Conservation (phyloP, 257 asterid genomes). For the Paulownia fortunei region DNA sequence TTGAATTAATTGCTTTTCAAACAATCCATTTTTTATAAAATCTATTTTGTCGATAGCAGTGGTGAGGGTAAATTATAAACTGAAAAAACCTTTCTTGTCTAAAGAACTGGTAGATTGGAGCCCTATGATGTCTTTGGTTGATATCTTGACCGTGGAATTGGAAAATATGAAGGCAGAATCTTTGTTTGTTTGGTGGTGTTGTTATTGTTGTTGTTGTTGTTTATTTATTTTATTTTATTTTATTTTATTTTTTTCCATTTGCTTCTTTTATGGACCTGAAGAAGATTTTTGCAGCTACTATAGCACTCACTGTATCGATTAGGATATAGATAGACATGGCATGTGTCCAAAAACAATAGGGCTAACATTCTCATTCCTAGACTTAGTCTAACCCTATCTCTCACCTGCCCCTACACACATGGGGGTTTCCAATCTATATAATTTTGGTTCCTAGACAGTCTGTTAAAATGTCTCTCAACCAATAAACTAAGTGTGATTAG, state of each 20-base stretch:
- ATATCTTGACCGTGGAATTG: not conserved
- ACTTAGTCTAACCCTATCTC: not conserved
- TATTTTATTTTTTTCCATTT: no score
- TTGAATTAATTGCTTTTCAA: not conserved
- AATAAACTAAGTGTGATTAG: not conserved
- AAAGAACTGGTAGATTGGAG: not conserved
- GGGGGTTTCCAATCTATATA: not conserved
- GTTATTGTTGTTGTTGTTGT: no score
- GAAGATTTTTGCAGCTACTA: not conserved
- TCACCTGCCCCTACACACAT: not conserved
- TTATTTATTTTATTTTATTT: no score
- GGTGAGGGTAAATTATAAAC: not conserved
- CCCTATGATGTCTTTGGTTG: not conserved
- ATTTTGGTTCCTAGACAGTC: not conserved
- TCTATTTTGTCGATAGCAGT: not conserved
- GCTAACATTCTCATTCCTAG: not conserved
- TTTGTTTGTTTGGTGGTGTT: not conserved
- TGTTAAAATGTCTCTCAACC: not conserved
- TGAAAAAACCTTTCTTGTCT: not conserved
- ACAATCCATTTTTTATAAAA: not conserved
- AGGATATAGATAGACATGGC: not conserved
- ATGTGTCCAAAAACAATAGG: not conserved
- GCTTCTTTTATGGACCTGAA: not conserved
- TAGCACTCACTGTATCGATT: not conserved
- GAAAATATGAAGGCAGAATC: not conserved